Conservation (phyloP, 179 eudicot species). For the Monotropa hypopitys region DNA sequence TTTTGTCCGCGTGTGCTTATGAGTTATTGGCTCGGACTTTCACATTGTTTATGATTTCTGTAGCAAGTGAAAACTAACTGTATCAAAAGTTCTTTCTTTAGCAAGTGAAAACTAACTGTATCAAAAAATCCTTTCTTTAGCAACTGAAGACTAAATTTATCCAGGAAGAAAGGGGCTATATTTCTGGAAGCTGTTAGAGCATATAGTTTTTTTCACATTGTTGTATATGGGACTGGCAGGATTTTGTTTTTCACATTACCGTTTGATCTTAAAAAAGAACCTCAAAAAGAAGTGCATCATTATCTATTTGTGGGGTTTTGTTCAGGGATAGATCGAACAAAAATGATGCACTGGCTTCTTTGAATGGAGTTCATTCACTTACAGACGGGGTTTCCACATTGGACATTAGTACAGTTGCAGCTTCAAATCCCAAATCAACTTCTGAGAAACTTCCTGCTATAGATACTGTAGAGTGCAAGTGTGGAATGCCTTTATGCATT, state of each 20-base stretch:
- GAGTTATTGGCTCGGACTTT: neutral
- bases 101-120: neutral
- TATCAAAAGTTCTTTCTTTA: neutral
- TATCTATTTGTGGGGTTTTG: neutral
- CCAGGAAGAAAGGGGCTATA: neutral
- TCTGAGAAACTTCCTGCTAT: constrained; percentile 20
- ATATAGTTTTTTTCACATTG: neutral
- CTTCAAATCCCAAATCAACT: constrained; percentile 22
- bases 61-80: neutral
- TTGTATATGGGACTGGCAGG: too few species aligned
- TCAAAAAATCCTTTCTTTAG: neutral
- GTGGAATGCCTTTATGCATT: constrained; percentile 99
- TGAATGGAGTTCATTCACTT: constrained; percentile 30
- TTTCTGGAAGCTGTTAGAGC: neutral
- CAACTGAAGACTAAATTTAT: neutral
- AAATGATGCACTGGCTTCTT: constrained; percentile 26
- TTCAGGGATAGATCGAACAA: constrained; percentile 23
- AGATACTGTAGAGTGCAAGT: constrained; percentile 58
- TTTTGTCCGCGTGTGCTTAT: neutral
- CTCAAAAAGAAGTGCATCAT: neutral
- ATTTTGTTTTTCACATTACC: neutral
- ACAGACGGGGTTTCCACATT: constrained; percentile 50
- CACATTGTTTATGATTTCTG: neutral
- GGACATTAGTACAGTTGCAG: constrained; percentile 42
- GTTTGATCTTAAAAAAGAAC: neutral